phyloP scores from a whole-genome alignment of 2,329 filamentous ascomycete species.

The Fusarium nematophilum region DNA sequence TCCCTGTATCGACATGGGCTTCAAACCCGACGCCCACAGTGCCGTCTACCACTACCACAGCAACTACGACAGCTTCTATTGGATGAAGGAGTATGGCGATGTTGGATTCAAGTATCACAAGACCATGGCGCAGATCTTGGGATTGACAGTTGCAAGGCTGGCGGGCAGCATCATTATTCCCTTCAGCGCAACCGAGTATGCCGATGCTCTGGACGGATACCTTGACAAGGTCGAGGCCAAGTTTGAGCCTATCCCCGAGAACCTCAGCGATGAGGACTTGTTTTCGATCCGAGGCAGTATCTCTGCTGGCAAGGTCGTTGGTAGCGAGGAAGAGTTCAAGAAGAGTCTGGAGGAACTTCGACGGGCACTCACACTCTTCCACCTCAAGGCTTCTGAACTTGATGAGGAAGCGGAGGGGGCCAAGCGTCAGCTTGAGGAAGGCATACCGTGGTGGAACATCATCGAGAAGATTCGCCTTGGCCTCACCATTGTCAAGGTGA shows the following conservation, averaged over 20 bases:
- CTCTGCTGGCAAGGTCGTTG: slow-evolving; percentile 40
- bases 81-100: slow-evolving; percentile 88
- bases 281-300: slow-evolving; percentile 46
- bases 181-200: slow-evolving; percentile 74
- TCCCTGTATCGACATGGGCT: slow-evolving; percentile 73
- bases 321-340: slow-evolving; percentile 54
- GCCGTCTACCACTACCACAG: slow-evolving; percentile 86
- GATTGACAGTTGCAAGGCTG: slow-evolving; percentile 70
- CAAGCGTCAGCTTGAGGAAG: slow-evolving; percentile 56
- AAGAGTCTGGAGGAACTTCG: slow-evolving; percentile 54
- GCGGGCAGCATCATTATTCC: slow-evolving; percentile 71
- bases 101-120: slow-evolving; percentile 73
- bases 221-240: slow-evolving; percentile 63
- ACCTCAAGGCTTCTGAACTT: slow-evolving; percentile 55
- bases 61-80: slow-evolving; percentile 91
- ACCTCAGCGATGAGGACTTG: slow-evolving; percentile 44
- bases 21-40: slow-evolving; percentile 56
- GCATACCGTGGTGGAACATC: slow-evolving; percentile 84
- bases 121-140: slow-evolving; percentile 74
- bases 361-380: slow-evolving; percentile 51
- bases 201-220: slow-evolving; percentile 64
- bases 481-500: slow-evolving; percentile 73
- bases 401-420: slow-evolving; percentile 58
- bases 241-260: slow-evolving; percentile 49
- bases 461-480: slow-evolving; percentile 74